phyloP scores from a whole-genome alignment of 108 stramenopile genomes.

The Stephanodiscus triporus region DNA sequence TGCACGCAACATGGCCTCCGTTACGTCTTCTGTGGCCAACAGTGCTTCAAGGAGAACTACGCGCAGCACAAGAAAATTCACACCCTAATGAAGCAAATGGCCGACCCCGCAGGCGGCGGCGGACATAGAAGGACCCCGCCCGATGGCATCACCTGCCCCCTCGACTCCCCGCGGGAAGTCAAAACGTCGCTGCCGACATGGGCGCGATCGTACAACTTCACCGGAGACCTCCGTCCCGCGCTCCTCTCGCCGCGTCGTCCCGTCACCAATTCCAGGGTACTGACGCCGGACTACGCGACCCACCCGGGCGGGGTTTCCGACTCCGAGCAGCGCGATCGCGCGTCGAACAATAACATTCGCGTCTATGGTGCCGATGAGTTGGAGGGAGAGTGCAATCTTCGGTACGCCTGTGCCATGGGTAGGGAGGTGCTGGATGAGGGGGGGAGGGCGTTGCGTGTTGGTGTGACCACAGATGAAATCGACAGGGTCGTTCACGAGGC shows the following conservation, averaged over 20 bases:
- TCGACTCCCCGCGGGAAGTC: conserved; percentile 52
- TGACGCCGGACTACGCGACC: conserved; percentile 83
- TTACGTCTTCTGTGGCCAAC: conserved; percentile 83
- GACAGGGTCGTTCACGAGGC: conserved; percentile 95
- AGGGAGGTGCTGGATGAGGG: conserved; percentile 96
- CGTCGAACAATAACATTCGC: conserved; percentile 72
- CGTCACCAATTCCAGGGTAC: conserved; percentile 62
- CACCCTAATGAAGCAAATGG: conserved; percentile 70
- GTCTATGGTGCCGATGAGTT: conserved; percentile 85
- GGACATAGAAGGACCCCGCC: conserved; percentile 65
- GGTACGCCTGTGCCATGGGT: conserved; percentile 92
- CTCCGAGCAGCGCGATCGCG: conserved; percentile 72
- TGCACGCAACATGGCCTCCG: conserved; percentile 82
- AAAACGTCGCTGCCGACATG: conserved; percentile 71
- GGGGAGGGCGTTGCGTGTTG: conserved; percentile 85
- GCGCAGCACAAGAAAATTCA: conserved; percentile 83
- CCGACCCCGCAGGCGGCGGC: conserved; percentile 37
- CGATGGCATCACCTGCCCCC: conserved; percentile 65
- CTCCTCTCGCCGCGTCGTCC: conserved; percentile 66
- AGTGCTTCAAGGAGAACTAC: conserved; percentile 88
- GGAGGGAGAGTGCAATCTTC: conserved; percentile 82
- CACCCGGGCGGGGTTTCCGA: conserved; percentile 72
- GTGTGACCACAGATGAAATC: conserved; percentile 98
- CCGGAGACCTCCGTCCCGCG: conserved; percentile 74
- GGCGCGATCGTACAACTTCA: conserved; percentile 69